phyloP scores from a whole-genome alignment of 345 rosid species.

The Sisymbrium irio region DNA sequence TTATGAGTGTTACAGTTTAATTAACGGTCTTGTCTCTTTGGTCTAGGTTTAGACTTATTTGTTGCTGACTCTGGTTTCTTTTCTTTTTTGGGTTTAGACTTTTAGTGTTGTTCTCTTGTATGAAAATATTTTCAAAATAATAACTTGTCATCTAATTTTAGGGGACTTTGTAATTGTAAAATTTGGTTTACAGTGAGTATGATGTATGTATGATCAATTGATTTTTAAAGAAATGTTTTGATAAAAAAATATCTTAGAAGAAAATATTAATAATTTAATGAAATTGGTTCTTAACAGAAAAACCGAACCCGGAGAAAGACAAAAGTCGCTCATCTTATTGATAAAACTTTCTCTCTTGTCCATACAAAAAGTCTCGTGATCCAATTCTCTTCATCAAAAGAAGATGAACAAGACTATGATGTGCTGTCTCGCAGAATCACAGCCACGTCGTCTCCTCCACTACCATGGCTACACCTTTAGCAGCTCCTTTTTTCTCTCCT shows the following conservation, averaged over 20 bases:
- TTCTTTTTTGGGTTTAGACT: neutral
- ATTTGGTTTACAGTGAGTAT: neutral
- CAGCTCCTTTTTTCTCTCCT: slow-evolving; percentile 35
- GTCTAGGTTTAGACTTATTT: slow-evolving; percentile 9
- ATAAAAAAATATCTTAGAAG: neutral
- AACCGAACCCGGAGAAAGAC: slow-evolving; percentile 6
- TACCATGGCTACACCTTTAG: slow-evolving; percentile 49
- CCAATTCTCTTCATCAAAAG: slow-evolving; percentile 14
- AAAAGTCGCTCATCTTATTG: slow-evolving; percentile 18
- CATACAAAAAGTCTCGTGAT: slow-evolving; percentile 31
- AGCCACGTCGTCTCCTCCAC: slow-evolving; percentile 20
- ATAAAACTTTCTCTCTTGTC: slow-evolving; percentile 19
- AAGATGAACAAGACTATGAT: slow-evolving; percentile 26
- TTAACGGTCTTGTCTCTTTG: neutral
- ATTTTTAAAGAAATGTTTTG: neutral
- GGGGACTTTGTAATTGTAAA: neutral
- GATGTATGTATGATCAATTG: no score
- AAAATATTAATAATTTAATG: neutral
- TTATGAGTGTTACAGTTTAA: neutral
- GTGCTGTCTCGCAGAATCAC: slow-evolving; percentile 15
- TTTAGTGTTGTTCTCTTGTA: neutral
- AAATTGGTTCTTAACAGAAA: neutral
- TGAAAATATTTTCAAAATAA: neutral
- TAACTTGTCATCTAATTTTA: neutral
- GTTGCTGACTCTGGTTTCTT: neutral